Evolutionary conservation across 352 stramenopile genomes (phyloP), one percentile per base, ranked within the genome.

Genomic region (Aphanomyces cochlioides): DNA sequence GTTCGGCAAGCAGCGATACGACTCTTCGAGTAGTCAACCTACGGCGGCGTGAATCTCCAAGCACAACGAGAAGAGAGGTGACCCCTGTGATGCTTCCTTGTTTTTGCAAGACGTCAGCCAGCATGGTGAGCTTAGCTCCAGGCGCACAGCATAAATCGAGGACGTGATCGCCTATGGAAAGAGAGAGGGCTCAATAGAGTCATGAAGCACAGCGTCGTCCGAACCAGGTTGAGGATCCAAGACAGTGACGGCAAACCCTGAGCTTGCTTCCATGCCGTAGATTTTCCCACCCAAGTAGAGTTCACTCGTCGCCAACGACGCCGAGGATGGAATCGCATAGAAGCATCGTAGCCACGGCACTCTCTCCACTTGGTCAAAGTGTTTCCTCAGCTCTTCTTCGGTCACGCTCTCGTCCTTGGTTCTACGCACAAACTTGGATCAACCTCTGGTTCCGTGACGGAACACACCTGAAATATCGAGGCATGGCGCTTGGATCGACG

Each of bases 141-240:
- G 96, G 96, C 58, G 88, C 90, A 68, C 91, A 98, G 75, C 96
- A 98, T 65, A 98, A 76, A 80, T 98, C 94, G 47, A 98, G 78
- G 6, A 98, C 87, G 56, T 96, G 82, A 28, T 93, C 81, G 61
- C 87, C 82, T 73, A 61, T 10, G 43, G 45, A 13, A 36, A 21
- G 5, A 36, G 5, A 6, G 34, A 56, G 21, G 19, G n/a, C 47
- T 15, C 34, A 50, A 21, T 57, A n/a, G 21, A n/a, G 43, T 63
- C 19, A 10, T 36, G 7, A 19, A 7, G n/a, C 3, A 36, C 7
- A 40, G 47, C 15, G 6, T 5, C 12, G 34, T 43, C 10, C 56
- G 7, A 45, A 83, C 79, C 83, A 69, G 85, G 86, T 38, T 79
- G 72, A 8, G 89, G 65, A 54, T 82, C 72, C 19, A 96, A 74